Conservation (phyloP, 208 protist species). For the Acanthamoeba triangularis region DNA sequence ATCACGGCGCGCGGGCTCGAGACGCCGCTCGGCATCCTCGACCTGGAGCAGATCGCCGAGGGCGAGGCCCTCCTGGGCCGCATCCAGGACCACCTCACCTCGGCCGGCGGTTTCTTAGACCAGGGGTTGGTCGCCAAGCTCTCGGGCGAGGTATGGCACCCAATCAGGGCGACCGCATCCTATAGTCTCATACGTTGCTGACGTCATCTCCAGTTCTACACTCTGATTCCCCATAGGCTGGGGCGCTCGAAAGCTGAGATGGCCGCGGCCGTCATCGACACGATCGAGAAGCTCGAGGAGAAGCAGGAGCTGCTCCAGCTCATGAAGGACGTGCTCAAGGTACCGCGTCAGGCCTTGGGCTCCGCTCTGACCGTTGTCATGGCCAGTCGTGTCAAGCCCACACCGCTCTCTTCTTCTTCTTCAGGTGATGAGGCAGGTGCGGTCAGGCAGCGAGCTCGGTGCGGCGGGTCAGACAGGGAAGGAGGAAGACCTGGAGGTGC, state of each 20-base stretch:
- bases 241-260: not conserved
- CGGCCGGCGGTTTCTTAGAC: not conserved
- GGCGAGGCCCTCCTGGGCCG: constrained; percentile 8
- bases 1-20: constrained; percentile 72
- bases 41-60: constrained; percentile 58
- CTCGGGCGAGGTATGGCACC: constrained; percentile 16
- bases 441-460: not conserved
- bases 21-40: constrained; percentile 77
- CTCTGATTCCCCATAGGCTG: not conserved
- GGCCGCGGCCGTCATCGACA: not conserved
- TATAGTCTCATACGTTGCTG: too few species aligned
- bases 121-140: not conserved
- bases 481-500: not conserved
- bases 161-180: too few species aligned
- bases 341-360: not conserved
- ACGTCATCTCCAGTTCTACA: constrained; percentile 25
- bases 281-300: not conserved
- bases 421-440: not conserved
- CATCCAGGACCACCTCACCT: not conserved
- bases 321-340: constrained; percentile 46
- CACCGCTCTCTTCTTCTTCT: not conserved
- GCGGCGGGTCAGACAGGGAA: not conserved
- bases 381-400: too few species aligned
- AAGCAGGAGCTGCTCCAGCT: constrained; percentile 59
- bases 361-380: too few species aligned